A percentile compares a stretch with the other conserved stretches of the same genome.
phyloP scores from a whole-genome alignment of 1,284 basidiomycete genomes.

The Irpex sp. region DNA sequence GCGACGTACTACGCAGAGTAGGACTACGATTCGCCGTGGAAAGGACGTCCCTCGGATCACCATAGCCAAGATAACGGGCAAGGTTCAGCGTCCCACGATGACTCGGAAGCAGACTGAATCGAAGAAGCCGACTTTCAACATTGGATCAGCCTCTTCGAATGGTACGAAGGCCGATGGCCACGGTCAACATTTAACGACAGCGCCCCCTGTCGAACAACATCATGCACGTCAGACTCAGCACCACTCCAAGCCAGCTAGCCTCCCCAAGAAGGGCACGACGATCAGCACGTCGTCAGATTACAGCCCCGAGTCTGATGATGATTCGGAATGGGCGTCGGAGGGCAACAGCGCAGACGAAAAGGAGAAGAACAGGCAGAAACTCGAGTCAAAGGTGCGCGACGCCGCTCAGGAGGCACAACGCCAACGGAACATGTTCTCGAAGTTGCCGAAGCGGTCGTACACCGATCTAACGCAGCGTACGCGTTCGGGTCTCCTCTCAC shows the following conservation, averaged over 20 bases:
- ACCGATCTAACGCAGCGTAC: conserved; percentile 32
- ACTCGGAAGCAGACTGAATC: conserved; percentile 16
- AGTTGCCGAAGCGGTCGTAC: conserved; percentile 66
- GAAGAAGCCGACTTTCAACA: conserved; percentile 46
- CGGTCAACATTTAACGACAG: conserved; percentile 7
- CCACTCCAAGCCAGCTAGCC: conserved; percentile 1
- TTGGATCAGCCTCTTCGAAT: conserved; percentile 54
- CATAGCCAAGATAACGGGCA: neutral
- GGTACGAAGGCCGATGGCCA: conserved; percentile 29
- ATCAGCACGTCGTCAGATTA: conserved; percentile 32
- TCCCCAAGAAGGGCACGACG: conserved; percentile 23
- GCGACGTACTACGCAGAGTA: conserved; percentile 13
- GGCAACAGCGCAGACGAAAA: conserved; percentile 21
- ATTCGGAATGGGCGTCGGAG: conserved; percentile 53
- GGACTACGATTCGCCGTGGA: conserved; percentile 13
- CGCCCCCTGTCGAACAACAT: conserved; percentile 6
- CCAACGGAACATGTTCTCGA: conserved; percentile 74
- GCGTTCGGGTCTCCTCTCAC: conserved; percentile 57
- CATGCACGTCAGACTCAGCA: conserved; percentile 7
- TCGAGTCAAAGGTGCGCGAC: conserved; percentile 34
- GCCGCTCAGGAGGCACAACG: conserved; percentile 65
- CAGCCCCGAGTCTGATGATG: conserved; percentile 49
- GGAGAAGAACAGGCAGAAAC: conserved; percentile 24
- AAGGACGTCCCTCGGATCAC: conserved; percentile 8
- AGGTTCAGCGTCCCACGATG: conserved; percentile 6